Conservation (phyloP, 768 basidiomycete genomes). For the Lepiota venenata region DNA sequence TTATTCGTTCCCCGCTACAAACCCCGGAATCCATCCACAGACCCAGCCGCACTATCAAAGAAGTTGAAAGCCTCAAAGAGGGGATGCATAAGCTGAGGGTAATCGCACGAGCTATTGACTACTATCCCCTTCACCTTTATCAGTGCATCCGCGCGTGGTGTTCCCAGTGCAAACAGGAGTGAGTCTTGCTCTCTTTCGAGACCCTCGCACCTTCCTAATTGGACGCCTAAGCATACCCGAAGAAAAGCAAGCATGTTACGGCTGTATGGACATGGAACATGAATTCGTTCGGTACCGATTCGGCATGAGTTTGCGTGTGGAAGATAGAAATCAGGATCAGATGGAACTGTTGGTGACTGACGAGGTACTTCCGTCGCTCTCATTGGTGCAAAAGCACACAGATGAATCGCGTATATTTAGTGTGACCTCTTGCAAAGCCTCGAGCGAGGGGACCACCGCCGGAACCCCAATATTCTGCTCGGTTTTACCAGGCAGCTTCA, state of each 20-base stretch:
- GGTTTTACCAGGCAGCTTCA: background rate
- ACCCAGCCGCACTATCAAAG: slow-evolving; percentile 25
- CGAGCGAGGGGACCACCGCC: slow-evolving; percentile 15
- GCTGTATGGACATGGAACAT: slow-evolving; percentile 51
- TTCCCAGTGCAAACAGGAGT: slow-evolving; percentile 51
- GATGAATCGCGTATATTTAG: slow-evolving; percentile 21
- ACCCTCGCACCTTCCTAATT: background rate
- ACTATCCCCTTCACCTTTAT: slow-evolving; percentile 46
- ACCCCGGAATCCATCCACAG: background rate
- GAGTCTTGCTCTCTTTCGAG: slow-evolving; percentile 14
- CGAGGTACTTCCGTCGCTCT: slow-evolving; percentile 27
- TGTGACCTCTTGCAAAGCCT: slow-evolving; percentile 43
- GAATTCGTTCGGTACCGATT: slow-evolving; percentile 47
- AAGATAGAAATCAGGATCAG: slow-evolving; percentile 43
- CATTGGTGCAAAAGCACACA: background rate
- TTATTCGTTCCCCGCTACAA: background rate
- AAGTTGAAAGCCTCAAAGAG: slow-evolving; percentile 28
- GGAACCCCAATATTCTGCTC: background rate
- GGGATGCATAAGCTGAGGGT: slow-evolving; percentile 39
- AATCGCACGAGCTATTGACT: slow-evolving; percentile 50
- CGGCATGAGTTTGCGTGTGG: slow-evolving; percentile 44
- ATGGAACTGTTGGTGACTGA: slow-evolving; percentile 48
- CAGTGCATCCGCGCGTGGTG: slow-evolving; percentile 50
- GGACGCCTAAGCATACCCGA: slow-evolving; percentile 37
- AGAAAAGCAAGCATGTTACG: slow-evolving; percentile 40